Base-by-base conservation (phyloP, 441 rosid species). In the Adansonia madagascariensis region DNA sequence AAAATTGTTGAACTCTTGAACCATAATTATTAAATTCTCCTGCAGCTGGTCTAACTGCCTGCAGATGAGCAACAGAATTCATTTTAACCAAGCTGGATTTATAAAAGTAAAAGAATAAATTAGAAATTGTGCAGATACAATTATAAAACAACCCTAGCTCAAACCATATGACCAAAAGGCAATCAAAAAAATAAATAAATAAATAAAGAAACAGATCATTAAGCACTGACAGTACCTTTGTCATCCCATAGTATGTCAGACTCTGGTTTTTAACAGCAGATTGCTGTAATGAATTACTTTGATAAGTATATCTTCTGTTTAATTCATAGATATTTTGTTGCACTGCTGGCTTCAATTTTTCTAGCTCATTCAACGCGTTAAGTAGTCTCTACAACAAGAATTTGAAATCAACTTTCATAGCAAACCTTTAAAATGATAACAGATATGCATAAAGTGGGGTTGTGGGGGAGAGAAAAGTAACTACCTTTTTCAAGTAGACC, bases 261-360 rank as follows among this genome's bases (percentile, higher is more conserved):
- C 85, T 80, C 80, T 88, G 86, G 74, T 81, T 92, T 77, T 71
- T 86, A 24, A 80, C 79, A 67, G 85, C 75, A 60, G 90, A 87
- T 89, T 86, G 84, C 79, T 81, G 89, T 57, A 63, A 67, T 27
- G 84, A 79, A 85, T 81, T 83, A 81, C 83, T 87, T 77, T 84
- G 91, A 75, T 83, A 76, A 17, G 80, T 73, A 66, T 81, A 84
- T 74, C 85, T 89, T 66, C 86, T 79, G 83, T 89, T 84, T 12
- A 89, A 82, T 74, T 90, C 95, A 53, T 82, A 76, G 17, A 92
- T 78, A 86, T 87, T 89, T 79, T 87, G 87, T 81, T 69, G 91
- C 75, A 94, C 99, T 55, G 78, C 84, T 64, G 97, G 98, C 91
- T 96, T 88, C 90, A 92, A 84, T 73, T 83, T 76, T 87, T 96